A percentile compares a stretch with the other conserved stretches of the same genome.
These are phyloP conservation scores for Hebeloma cylindrosporum DNA, from an alignment of 768 basidiomycete genomes.

Conservation along the genomic window DNA sequence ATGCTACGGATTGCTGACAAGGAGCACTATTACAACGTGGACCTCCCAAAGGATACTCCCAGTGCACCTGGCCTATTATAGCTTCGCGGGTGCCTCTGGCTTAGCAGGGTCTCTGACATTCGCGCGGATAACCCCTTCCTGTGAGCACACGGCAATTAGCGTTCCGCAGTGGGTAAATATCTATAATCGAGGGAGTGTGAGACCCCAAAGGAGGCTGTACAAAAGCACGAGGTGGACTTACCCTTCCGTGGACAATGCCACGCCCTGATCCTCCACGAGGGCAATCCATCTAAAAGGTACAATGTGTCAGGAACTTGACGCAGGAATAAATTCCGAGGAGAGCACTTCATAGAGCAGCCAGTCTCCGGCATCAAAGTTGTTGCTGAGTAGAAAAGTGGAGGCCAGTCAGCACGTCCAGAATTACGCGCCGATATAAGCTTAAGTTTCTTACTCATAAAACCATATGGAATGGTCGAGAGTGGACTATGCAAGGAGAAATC, in stretches of 20 bases:
- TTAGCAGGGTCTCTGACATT: conserved; percentile 44
- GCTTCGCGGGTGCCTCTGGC: conserved; percentile 18
- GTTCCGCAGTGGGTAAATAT: conserved; percentile 67
- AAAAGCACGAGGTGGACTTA: conserved; percentile 32
- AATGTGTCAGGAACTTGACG: neutral
- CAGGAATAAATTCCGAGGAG: conserved; percentile 10
- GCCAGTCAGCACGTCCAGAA: neutral
- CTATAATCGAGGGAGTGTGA: conserved; percentile 32
- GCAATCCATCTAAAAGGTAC: conserved; percentile 51
- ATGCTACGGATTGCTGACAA: too few species aligned
- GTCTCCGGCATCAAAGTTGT: conserved; percentile 75
- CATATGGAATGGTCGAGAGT: conserved; percentile 79
- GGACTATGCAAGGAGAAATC: conserved; percentile 43
- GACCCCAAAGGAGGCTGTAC: conserved; percentile 1
- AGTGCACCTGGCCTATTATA: too few species aligned
- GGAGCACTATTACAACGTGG: too few species aligned
- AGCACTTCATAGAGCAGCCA: conserved; percentile 79
- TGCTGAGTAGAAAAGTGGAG: conserved; percentile 37
- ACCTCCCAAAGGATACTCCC: too few species aligned
- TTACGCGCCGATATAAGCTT: too few species aligned
- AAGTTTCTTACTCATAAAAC: conserved; percentile 67
- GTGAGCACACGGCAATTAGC: conserved; percentile 73
- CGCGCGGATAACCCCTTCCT: conserved; percentile 77
- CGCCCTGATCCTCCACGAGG: conserved; percentile 68
- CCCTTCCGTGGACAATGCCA: conserved; percentile 69